These are phyloP conservation scores for Clavispora santaluciae DNA, from an alignment of 805 yeast genomes.

Conservation along the genomic window DNA sequence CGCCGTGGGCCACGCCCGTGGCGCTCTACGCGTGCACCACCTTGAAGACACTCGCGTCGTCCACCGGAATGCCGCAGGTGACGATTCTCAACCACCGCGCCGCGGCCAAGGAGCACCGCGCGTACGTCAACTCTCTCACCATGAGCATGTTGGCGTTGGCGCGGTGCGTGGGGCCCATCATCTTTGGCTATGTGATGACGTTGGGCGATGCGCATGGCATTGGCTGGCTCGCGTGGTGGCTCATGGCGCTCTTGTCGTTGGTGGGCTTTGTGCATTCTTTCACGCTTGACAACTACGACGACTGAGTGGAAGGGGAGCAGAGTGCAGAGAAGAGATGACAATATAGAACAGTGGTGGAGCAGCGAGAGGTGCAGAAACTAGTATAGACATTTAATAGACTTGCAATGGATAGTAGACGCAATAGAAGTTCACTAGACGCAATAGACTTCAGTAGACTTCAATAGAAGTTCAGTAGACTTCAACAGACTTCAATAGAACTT, in stretches of 20 bases:
- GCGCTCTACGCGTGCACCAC: slow-evolving; percentile 28
- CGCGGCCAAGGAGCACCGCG: slow-evolving; percentile 29
- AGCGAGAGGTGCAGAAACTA: no score
- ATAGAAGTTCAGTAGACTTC: no score
- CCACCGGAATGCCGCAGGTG: slow-evolving; percentile 35
- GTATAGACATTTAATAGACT: no score
- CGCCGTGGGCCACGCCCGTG: slow-evolving; percentile 26
- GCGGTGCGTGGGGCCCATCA: slow-evolving; percentile 28
- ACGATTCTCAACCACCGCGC: slow-evolving; percentile 33
- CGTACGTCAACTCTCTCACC: slow-evolving; percentile 30
- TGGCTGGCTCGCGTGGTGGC: slow-evolving; percentile 35
- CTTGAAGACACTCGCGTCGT: slow-evolving; percentile 27
- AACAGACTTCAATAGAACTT: no score
- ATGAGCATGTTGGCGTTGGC: slow-evolving; percentile 32
- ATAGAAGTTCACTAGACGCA: no score
- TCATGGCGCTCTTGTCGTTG: slow-evolving; percentile 23
- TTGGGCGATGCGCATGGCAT: slow-evolving; percentile 21
- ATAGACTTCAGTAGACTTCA: no score
- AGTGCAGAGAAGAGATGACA: not conserved
- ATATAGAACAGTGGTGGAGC: no score
- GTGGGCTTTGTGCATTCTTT: slow-evolving; percentile 27
- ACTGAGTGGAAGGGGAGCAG: slow-evolving; percentile 8
- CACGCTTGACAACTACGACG: slow-evolving; percentile 24
- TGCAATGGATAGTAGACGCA: no score
- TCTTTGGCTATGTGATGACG: slow-evolving; percentile 32